Percentiles rank a stretch among this genome's conserved stretches.
These are phyloP conservation scores for Septoria linicola DNA, from an alignment of 2,329 filamentous ascomycete genomes.

Conservation along the genomic window DNA sequence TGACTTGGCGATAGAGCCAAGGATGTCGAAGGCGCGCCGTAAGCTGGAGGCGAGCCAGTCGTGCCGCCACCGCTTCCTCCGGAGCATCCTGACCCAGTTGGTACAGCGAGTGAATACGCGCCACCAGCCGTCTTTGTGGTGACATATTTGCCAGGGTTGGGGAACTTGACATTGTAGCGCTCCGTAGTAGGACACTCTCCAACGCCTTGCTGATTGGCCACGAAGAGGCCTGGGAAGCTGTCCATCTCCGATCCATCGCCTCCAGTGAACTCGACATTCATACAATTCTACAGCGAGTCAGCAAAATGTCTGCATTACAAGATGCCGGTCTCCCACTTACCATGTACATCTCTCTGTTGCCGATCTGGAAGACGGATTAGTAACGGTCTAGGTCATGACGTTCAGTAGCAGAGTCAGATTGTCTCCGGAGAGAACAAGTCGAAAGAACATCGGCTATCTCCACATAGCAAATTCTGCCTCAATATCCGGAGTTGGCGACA, in stretches of 20 bases:
- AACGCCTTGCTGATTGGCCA: constrained; percentile 64
- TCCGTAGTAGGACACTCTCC: constrained; percentile 55
- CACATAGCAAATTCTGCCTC: no score
- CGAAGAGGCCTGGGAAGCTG: constrained; percentile 70
- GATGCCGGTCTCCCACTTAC: constrained; percentile 38
- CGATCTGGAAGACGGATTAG: no score
- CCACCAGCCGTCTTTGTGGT: constrained; percentile 41
- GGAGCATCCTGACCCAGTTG: constrained; percentile 26
- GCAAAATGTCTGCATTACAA: no score
- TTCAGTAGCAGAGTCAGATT: no score
- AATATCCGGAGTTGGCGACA: no score
- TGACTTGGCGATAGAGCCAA: neutral
- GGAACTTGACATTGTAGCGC: constrained; percentile 62
- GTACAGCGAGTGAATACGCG: constrained; percentile 28
- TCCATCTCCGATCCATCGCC: constrained; percentile 57
- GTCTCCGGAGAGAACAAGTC: no score
- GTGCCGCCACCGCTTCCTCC: neutral
- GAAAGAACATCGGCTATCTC: no score
- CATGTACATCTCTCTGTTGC: constrained; percentile 97
- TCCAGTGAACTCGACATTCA: constrained; percentile 51
- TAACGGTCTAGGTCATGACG: no score
- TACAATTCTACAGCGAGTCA: neutral
- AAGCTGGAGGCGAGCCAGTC: neutral
- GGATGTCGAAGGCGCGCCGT: constrained; percentile 1
- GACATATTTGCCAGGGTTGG: constrained; percentile 62